Percentiles rank a stretch among this genome's conserved stretches.
These are phyloP conservation scores for Sclerotinia trifoliorum DNA, from an alignment of 2,329 filamentous ascomycete genomes.

Conservation along the genomic window DNA sequence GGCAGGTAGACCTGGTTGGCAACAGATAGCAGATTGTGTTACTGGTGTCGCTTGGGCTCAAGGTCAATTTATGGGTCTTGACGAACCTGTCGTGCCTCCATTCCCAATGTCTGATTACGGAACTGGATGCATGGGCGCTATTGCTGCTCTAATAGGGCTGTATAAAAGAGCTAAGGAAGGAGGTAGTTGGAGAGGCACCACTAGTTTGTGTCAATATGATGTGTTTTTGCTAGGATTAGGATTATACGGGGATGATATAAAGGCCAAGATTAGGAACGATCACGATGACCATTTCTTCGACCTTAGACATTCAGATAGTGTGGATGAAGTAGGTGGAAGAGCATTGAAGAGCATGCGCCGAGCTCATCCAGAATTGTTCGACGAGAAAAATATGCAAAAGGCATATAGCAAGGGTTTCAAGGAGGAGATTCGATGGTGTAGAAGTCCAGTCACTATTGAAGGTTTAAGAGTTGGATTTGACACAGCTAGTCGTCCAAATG, in stretches of 20 bases:
- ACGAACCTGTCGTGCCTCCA: constrained; percentile 64
- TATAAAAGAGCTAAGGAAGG: constrained; percentile 61
- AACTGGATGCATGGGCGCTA: constrained; percentile 69
- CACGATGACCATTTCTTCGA: constrained; percentile 35
- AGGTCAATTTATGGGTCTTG: constrained; percentile 58
- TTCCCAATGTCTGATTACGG: constrained; percentile 66
- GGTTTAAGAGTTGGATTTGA: constrained; percentile 37
- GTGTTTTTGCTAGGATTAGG: constrained; percentile 62
- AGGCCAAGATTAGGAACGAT: constrained; percentile 41
- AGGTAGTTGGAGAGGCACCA: constrained; percentile 65
- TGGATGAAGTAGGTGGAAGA: constrained; percentile 37
- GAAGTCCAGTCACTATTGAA: constrained; percentile 37
- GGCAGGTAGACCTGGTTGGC: constrained; percentile 65
- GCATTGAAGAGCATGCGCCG: constrained; percentile 37
- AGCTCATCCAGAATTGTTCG: constrained; percentile 37
- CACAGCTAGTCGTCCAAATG: constrained; percentile 48
- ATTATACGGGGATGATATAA: constrained; percentile 53
- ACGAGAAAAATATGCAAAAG: constrained; percentile 37
- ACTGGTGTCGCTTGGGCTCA: constrained; percentile 44
- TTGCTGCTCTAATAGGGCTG: constrained; percentile 63
- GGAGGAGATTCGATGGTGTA: constrained; percentile 38
- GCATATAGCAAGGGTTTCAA: constrained; percentile 34
- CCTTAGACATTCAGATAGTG: constrained; percentile 38
- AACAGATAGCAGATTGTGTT: constrained; percentile 62
- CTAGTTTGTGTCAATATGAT: constrained; percentile 67